Base-by-base conservation (phyloP, 495 filamentous ascomycete species). In the Penicillium roqueforti region DNA sequence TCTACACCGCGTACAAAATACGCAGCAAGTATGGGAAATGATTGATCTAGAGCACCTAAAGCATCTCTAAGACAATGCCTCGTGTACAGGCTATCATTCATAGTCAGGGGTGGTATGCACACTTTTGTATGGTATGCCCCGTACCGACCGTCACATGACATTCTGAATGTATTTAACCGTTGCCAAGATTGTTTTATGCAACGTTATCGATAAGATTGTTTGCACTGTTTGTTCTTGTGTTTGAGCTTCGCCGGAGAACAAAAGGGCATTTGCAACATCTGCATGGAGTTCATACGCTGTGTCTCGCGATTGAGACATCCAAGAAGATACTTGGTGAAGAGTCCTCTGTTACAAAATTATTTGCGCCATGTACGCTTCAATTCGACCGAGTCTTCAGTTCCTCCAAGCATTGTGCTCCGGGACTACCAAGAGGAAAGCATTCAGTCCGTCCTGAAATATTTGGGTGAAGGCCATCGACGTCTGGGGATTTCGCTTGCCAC, bases 401-500 rank as follows among this genome's bases (percentile, higher is more conserved):
- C 64, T 14, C 58, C 69, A 46, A 29, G 61, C 14, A 76, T 91
- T 40, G 76, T 73, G 45, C 80, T 93, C 32, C 85, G 89, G 47
- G 68, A 84, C 52, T 92, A 92, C 60, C 88, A 92, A 61, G 87
- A 92, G 73, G 89, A 92, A 75, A 91, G 91, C 66, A 95, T 99
- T 51, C 83, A 92, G 60, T 81, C 92, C 1, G 88, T 99, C 9
- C 71, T 97, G 13, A 67, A 76, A 2, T 80, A 91, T 49, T 61
- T 97, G 3, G 67, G 82, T 6, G 66, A 83, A 23, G 95, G 93
- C 3, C 83, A 92, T 60, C 87, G 86, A 56, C 82, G 93, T 9
- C 70, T 97, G 7, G 95, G 91, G 0, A 78, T 99, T 5, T 97
- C 93, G 0, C 65, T 99, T 41, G 93, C 93, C 9, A 97, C 93